Percentiles rank a stretch among this genome's conserved stretches.
phyloP scores from a whole-genome alignment of 2,329 filamentous ascomycete species.

The Cladosporium halotolerans region DNA sequence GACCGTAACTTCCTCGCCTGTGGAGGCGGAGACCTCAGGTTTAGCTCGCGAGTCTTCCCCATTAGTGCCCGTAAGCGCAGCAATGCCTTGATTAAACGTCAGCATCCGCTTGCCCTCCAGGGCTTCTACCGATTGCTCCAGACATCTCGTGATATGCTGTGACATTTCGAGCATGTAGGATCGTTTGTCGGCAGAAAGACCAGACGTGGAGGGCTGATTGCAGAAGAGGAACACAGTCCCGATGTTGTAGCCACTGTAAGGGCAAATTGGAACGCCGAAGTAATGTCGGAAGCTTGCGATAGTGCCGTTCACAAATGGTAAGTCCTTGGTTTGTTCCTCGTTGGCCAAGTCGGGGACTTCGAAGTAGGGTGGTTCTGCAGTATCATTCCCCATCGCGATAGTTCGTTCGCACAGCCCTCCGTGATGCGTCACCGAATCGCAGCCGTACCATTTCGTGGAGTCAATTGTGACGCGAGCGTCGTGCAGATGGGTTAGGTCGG shows the following conservation, averaged over 20 bases:
- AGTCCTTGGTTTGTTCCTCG: constrained; percentile 1
- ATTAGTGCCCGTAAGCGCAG: too few species aligned
- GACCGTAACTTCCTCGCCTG: too few species aligned
- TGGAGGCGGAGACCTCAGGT: too few species aligned
- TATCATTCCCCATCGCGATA: neutral
- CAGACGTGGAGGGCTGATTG: neutral
- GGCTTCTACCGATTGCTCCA: too few species aligned
- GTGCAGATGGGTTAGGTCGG: neutral
- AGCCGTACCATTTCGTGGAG: constrained; percentile 12
- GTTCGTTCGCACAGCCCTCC: constrained; percentile 13
- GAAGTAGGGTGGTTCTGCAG: neutral
- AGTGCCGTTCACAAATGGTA: constrained; percentile 10
- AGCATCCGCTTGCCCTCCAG: too few species aligned
- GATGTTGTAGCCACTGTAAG: constrained; percentile 49
- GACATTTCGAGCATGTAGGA: too few species aligned
- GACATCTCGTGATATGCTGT: too few species aligned
- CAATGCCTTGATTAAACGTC: too few species aligned
- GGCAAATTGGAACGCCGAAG: constrained; percentile 53
- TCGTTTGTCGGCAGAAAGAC: too few species aligned
- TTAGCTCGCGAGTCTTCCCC: too few species aligned
- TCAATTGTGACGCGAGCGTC: neutral
- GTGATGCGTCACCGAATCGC: constrained; percentile 5
- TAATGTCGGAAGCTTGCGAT: constrained; percentile 36
- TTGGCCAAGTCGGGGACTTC: constrained; percentile 5
- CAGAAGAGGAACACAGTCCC: constrained; percentile 12